Percentiles rank a stretch among this genome's conserved stretches.
Evolutionary conservation across 257 asterid genomes (phyloP).

Genomic region (Verbascum thapsus): DNA sequence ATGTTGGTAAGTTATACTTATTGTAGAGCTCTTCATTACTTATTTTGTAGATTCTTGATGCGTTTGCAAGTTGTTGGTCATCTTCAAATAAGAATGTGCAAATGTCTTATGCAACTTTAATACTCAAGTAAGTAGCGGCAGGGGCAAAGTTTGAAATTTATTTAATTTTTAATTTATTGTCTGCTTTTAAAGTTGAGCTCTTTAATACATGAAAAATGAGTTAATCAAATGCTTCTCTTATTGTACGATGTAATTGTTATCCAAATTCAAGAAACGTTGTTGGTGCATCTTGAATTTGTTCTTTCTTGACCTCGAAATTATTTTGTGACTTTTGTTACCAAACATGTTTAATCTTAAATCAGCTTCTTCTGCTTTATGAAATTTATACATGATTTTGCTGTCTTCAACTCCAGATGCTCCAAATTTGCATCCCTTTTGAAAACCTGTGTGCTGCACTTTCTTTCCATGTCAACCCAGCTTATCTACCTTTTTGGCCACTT

Average conservation of each 20-base stretch:
- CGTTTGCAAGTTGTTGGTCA: slow-evolving; percentile 70
- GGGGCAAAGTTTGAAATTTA: not conserved
- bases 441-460: not conserved
- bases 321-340: not conserved
- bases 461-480: slow-evolving; percentile 3
- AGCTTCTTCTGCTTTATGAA: slow-evolving; percentile 25
- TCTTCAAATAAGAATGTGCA: slow-evolving; percentile 91
- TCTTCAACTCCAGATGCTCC: not conserved
- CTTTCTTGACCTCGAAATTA: slow-evolving; percentile 6
- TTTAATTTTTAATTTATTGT: slow-evolving; percentile 8
- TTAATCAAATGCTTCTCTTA: not conserved
- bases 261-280: slow-evolving; percentile 9
- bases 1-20: slow-evolving; percentile 11
- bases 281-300: slow-evolving; percentile 1
- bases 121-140: slow-evolving; percentile 79
- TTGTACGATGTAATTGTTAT: slow-evolving; percentile 19
- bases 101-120: slow-evolving; percentile 79
- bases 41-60: slow-evolving; percentile 82
- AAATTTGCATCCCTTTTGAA: not conserved
- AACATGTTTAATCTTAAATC: not conserved
- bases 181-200: slow-evolving; percentile 13
- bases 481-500: not conserved
- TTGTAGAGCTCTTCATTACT: slow-evolving; percentile 24
- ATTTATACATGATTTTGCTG: slow-evolving; percentile 2
- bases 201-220: slow-evolving; percentile 2